These are phyloP conservation scores for Ogataea wickerhamii DNA, from an alignment of 805 yeast genomes.

Conservation along the genomic window DNA sequence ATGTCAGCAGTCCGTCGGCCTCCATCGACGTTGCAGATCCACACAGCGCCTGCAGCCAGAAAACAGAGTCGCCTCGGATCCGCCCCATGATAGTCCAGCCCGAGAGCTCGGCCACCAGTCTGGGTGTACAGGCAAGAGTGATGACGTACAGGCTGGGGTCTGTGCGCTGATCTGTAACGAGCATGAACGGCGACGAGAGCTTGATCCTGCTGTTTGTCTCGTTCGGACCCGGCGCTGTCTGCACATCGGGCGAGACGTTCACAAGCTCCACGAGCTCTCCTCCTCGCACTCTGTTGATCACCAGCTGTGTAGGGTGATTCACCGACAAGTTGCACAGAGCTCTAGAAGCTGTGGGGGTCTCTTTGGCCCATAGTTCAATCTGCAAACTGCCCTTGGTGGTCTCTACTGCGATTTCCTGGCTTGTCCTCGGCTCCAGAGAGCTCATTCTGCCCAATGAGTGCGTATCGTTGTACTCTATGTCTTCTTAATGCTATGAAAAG, in stretches of 20 bases:
- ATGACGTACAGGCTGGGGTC: conserved; percentile 8
- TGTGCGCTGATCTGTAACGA: conserved; percentile 7
- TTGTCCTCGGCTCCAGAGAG: conserved; percentile 6
- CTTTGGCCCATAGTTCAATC: conserved; percentile 10
- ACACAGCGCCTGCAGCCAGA: conserved; percentile 11
- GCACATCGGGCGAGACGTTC: background rate
- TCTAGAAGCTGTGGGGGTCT: conserved; percentile 9
- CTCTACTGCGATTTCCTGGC: conserved; percentile 1
- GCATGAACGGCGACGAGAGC: conserved; percentile 12
- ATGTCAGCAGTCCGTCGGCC: conserved; percentile 9
- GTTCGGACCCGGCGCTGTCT: conserved; percentile 1
- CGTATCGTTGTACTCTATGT: too few relatives aligned
- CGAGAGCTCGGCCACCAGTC: conserved; percentile 7
- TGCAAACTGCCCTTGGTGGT: conserved; percentile 10
- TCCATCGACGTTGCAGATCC: conserved; percentile 6
- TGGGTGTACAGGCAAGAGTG: conserved; percentile 7
- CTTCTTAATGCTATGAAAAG: too few relatives aligned
- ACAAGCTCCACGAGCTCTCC: conserved; percentile 6
- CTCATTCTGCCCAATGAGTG: conserved; percentile 5
- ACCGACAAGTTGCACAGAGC: conserved; percentile 5
- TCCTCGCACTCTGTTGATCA: conserved; percentile 6
- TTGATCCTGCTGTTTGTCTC: conserved; percentile 11
- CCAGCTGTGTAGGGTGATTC: conserved; percentile 5
- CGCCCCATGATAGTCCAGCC: conserved; percentile 17
- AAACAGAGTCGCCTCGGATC: conserved; percentile 14